A percentile compares a stretch with the other conserved stretches of the same genome.
phyloP scores from a whole-genome alignment of 306 rosid genomes.

The Hippophae gyantsensis region DNA sequence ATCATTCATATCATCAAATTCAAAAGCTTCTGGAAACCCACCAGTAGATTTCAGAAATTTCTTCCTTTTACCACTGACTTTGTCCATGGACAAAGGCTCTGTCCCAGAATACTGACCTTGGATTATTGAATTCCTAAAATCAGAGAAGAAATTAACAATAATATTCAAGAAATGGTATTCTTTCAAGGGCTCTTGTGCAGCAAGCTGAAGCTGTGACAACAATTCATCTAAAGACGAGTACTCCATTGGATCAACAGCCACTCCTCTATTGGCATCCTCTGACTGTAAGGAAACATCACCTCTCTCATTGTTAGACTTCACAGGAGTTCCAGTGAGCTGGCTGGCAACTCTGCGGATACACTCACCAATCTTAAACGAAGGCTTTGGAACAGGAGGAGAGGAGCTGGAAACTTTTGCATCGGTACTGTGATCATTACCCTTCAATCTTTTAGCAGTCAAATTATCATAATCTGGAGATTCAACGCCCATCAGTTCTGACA shows the following conservation, averaged over 20 bases:
- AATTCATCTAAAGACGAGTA: slow-evolving; percentile 57
- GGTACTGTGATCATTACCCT: slow-evolving; percentile 35
- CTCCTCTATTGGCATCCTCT: slow-evolving; percentile 43
- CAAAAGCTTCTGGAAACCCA: slow-evolving; percentile 65
- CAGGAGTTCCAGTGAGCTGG: slow-evolving; percentile 65
- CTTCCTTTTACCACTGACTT: slow-evolving; percentile 57
- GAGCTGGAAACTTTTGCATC: slow-evolving; percentile 48
- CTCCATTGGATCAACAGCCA: slow-evolving; percentile 32
- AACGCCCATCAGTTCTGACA: slow-evolving; percentile 63
- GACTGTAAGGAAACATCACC: slow-evolving; percentile 28
- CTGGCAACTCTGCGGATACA: slow-evolving; percentile 92
- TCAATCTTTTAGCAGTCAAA: slow-evolving; percentile 47
- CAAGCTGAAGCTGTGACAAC: slow-evolving; percentile 52
- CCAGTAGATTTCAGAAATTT: slow-evolving; percentile 16
- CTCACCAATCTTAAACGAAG: slow-evolving; percentile 77
- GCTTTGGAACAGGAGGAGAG: slow-evolving; percentile 27
- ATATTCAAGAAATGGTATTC: slow-evolving; percentile 29
- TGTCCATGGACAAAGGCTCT: slow-evolving; percentile 29
- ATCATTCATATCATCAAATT: slow-evolving; percentile 92
- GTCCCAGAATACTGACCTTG: slow-evolving; percentile 30
- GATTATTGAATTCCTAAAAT: slow-evolving; percentile 59
- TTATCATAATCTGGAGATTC: slow-evolving; percentile 38
- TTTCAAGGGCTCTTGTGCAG: slow-evolving; percentile 63
- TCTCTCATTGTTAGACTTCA: slow-evolving; percentile 44
- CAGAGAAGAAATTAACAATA: slow-evolving; percentile 66